Base-by-base conservation (phyloP, 2,329 filamentous ascomycete genomes). In the Diaporthe sp. region DNA sequence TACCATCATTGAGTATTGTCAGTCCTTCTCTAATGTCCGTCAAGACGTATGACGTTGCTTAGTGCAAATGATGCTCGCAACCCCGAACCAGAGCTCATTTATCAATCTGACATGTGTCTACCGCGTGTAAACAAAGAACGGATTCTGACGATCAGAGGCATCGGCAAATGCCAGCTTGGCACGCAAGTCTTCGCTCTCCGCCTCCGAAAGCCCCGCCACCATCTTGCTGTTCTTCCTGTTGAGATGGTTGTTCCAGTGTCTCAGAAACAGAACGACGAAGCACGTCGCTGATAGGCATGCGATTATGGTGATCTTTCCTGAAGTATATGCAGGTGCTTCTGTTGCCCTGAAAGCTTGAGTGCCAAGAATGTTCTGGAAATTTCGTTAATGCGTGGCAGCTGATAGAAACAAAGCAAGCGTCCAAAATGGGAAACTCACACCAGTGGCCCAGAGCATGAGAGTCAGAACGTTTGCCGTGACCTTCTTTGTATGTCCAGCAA, bases 401-500 rank as follows among this genome's bases (percentile, higher is more conserved):
- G 19, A 7, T 19, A 37, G 15, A 15, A 3, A 19, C 1, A 17
- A 34, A 34, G 3, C 34, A 8, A 4, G 62, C 34, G 1, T 6
- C 13, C n/a, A 12, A 10, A n/a, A 6, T 28, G 22, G 22, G 13
- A 25, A 7, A 68, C 62, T 53, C 15, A 53, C 62, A 53, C 62
- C 62, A 39, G 28, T 25, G 46, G 62, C 62, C 34, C 31, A 39
- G 3, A 53, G 12, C 46, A 68, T 68, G 13, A 68, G 62, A 10
- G 79, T 79, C 2, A 79, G 44, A 1, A 78, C 78, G 42, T 80
- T 80, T 57, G 80, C 79, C 1, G 79, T 80, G 19, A 78, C 80
- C 70, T 81, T 81, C 67, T 82, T 82, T 19, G 81, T 82, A 74
- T 82, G 79, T 1, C 81, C 81, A 22, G 78, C 79, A 0, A 79